phyloP scores from a whole-genome alignment of 2,329 filamentous ascomycete species.

The Neoarthrinium moseri region DNA sequence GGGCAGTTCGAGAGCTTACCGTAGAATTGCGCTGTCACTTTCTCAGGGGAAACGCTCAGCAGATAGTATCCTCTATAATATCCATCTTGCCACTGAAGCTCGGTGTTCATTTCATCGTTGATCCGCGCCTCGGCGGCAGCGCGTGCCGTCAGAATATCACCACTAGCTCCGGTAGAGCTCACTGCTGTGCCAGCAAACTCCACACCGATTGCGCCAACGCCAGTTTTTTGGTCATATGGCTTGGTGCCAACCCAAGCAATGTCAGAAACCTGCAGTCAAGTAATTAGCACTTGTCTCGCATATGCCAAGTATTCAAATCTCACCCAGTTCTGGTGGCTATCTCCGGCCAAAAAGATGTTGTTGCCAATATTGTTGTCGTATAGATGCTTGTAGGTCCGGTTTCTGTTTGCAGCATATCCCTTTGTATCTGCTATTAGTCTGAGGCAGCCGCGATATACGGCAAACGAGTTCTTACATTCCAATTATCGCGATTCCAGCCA shows the following conservation, averaged over 20 bases:
- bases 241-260: constrained; percentile 56
- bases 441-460: too few relatives aligned
- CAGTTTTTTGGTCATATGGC: constrained; percentile 51
- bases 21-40: constrained; percentile 1
- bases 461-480: constrained; percentile 36
- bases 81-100: constrained; percentile 9
- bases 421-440: too few relatives aligned
- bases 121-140: not conserved
- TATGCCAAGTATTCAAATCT: not conserved
- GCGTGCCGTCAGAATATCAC: not conserved
- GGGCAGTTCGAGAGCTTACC: not conserved
- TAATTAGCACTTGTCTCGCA: not conserved
- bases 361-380: constrained; percentile 69
- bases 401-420: constrained; percentile 69
- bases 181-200: constrained; percentile 69
- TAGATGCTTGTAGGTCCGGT: constrained; percentile 66
- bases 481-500: not conserved
- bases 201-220: constrained; percentile 56
- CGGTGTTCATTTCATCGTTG: constrained; percentile 5
- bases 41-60: not conserved
- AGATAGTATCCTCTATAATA: constrained; percentile 5
- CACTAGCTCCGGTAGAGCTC: constrained; percentile 21
- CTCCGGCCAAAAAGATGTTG: constrained; percentile 71
- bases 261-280: constrained; percentile 37
- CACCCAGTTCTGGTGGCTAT: constrained; percentile 67